Percentiles rank a stretch among this genome's conserved stretches.
phyloP scores from a whole-genome alignment of 2,329 filamentous ascomycete genomes.

The Bipolaris gigantea region DNA sequence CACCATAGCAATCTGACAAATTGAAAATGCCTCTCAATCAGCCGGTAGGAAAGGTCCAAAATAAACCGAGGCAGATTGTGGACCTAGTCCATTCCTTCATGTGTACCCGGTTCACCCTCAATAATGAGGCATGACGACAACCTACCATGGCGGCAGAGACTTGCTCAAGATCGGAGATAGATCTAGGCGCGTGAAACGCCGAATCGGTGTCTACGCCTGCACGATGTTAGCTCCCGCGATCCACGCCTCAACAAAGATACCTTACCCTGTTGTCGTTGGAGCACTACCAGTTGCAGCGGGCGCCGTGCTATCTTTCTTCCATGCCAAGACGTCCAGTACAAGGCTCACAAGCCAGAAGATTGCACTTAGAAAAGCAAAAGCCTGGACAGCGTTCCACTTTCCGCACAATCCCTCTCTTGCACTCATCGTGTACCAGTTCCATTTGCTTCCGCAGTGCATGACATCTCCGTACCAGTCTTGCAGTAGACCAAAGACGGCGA shows the following conservation, averaged over 20 bases:
- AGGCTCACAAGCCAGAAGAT: conserved; percentile 68
- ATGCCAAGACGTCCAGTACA: conserved; percentile 13
- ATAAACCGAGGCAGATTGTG: background rate
- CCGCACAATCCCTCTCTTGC: conserved; percentile 56
- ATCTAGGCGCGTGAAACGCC: background rate
- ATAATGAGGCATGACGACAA: background rate
- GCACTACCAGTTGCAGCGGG: background rate
- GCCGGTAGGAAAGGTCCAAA: background rate
- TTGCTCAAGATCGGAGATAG: background rate
- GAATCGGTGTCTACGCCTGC: background rate
- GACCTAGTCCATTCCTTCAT: background rate
- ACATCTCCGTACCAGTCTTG: conserved; percentile 28
- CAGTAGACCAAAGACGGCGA: conserved; percentile 49
- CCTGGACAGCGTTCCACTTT: conserved; percentile 70
- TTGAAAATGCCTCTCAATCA: background rate
- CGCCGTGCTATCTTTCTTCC: background rate
- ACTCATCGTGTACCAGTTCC: conserved; percentile 58
- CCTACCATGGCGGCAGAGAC: background rate
- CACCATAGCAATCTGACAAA: too few species aligned
- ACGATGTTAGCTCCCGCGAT: background rate
- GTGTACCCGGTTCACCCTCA: background rate
- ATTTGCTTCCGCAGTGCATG: conserved; percentile 29
- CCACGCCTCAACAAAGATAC: background rate
- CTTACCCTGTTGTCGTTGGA: background rate
- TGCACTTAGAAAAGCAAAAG: conserved; percentile 71